Evolutionary conservation across 352 stramenopile genomes (phyloP).

Genomic region (Phytopythium aichiense): DNA sequence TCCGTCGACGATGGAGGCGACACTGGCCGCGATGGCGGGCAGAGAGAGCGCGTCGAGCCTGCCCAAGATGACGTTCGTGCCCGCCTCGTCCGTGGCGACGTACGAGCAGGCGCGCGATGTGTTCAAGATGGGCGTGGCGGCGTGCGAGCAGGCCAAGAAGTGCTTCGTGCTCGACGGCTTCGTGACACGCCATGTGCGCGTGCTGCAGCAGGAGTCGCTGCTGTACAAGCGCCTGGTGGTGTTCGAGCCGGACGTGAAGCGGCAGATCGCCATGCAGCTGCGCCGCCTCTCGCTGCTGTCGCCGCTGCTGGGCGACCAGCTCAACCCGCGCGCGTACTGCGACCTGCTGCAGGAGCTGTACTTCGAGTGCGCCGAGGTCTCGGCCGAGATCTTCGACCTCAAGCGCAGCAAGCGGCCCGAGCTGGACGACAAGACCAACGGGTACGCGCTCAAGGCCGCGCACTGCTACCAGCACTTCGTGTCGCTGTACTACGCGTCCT

Average conservation of each 20-base stretch:
- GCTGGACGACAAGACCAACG: slow-evolving; percentile 31
- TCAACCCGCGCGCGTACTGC: slow-evolving; percentile 52
- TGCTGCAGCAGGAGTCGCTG: slow-evolving; percentile 52
- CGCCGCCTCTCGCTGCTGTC: slow-evolving; percentile 42
- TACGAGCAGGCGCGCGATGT: slow-evolving; percentile 53
- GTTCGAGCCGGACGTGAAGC: slow-evolving; percentile 53
- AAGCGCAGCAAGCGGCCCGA: slow-evolving; percentile 42
- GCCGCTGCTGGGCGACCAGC: slow-evolving; percentile 32
- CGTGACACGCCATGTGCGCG: slow-evolving; percentile 56
- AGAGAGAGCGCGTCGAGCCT: neutral
- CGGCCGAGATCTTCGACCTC: slow-evolving; percentile 54
- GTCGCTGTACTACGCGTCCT: slow-evolving; percentile 50
- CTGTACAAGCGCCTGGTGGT: slow-evolving; percentile 49
- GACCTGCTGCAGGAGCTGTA: slow-evolving; percentile 62
- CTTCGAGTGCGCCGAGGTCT: slow-evolving; percentile 61
- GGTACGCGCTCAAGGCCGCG: slow-evolving; percentile 58
- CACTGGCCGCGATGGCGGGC: slow-evolving; percentile 12
- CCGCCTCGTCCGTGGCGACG: slow-evolving; percentile 18
- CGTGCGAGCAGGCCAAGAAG: slow-evolving; percentile 33
- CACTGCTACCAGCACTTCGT: slow-evolving; percentile 73
- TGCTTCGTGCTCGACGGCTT: slow-evolving; percentile 63
- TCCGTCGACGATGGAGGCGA: slow-evolving; percentile 23
- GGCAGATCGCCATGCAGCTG: slow-evolving; percentile 64
- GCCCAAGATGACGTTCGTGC: slow-evolving; percentile 24
- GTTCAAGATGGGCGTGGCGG: slow-evolving; percentile 58